Percentiles rank a stretch among this genome's conserved stretches.
These are phyloP conservation scores for Colletotrichum sidae DNA, from an alignment of 2,329 filamentous ascomycete genomes.

Conservation along the genomic window DNA sequence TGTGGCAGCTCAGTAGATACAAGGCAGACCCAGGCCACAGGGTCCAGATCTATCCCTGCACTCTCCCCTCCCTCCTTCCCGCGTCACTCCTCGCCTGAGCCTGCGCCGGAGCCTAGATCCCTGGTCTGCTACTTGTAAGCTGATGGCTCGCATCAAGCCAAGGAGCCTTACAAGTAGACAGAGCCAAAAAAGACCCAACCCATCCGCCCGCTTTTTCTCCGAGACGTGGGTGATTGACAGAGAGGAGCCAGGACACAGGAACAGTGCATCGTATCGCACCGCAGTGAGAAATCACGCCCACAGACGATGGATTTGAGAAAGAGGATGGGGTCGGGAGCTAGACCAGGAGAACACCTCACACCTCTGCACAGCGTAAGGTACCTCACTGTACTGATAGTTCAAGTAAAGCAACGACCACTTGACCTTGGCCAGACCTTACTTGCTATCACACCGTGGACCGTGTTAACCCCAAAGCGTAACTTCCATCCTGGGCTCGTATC, in stretches of 20 bases:
- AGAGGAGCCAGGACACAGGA: too few species aligned
- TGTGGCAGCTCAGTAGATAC: background rate
- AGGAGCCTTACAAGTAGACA: too few species aligned
- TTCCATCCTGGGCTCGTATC: background rate
- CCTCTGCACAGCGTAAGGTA: too few species aligned
- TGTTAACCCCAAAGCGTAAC: constrained; percentile 16
- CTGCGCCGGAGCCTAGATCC: constrained; percentile 24
- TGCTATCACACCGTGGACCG: background rate
- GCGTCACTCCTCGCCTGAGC: background rate
- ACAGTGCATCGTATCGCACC: too few species aligned
- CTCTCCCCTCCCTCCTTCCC: background rate
- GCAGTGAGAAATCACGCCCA: background rate
- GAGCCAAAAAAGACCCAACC: too few species aligned
- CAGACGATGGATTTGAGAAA: background rate
- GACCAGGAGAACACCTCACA: too few species aligned
- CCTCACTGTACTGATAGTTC: too few species aligned
- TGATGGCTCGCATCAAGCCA: too few species aligned
- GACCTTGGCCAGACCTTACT: too few species aligned
- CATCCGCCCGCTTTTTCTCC: too few species aligned
- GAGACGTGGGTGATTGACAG: too few species aligned
- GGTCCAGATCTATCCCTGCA: constrained; percentile 34
- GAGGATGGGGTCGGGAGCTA: background rate
- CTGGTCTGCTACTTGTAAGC: background rate
- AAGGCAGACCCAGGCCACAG: constrained; percentile 25
- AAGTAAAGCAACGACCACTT: too few species aligned